phyloP scores from a whole-genome alignment of 2,329 filamentous ascomycete genomes.

The Fulvia fulva region DNA sequence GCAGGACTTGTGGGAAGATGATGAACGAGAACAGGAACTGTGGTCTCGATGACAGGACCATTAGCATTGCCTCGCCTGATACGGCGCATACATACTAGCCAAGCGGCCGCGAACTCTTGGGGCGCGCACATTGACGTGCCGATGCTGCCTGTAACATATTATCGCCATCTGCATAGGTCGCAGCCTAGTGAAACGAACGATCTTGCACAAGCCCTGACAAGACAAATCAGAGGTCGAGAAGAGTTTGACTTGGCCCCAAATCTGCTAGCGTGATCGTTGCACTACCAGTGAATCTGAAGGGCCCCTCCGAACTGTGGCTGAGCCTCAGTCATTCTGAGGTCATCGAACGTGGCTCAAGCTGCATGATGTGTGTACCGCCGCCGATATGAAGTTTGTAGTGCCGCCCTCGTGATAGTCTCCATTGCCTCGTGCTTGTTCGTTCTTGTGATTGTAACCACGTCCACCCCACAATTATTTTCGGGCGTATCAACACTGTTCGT shows the following conservation, averaged over 20 bases:
- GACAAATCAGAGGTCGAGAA: no score
- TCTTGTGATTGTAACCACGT: no score
- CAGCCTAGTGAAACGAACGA: not conserved
- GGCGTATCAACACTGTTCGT: no score
- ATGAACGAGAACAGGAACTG: conserved; percentile 27
- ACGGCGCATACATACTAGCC: not conserved
- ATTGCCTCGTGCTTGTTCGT: not conserved
- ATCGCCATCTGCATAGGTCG: not conserved
- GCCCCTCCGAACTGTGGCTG: not conserved
- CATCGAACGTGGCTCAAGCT: not conserved
- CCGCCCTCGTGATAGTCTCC: not conserved
- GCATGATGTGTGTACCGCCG: no score
- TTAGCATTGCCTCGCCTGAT: no score
- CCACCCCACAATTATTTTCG: no score
- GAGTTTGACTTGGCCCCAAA: no score
- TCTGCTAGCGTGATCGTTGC: no score
- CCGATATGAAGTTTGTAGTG: not conserved
- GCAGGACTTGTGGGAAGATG: conserved; percentile 31
- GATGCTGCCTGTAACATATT: conserved; percentile 4
- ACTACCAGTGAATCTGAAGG: no score
- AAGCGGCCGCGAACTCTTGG: not conserved
- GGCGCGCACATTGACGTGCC: not conserved
- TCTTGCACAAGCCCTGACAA: not conserved
- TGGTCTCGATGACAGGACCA: conserved; percentile 22
- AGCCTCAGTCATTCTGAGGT: not conserved